Base-by-base conservation (phyloP, 2,329 filamentous ascomycete species). In the Aureobasidium namibiae region DNA sequence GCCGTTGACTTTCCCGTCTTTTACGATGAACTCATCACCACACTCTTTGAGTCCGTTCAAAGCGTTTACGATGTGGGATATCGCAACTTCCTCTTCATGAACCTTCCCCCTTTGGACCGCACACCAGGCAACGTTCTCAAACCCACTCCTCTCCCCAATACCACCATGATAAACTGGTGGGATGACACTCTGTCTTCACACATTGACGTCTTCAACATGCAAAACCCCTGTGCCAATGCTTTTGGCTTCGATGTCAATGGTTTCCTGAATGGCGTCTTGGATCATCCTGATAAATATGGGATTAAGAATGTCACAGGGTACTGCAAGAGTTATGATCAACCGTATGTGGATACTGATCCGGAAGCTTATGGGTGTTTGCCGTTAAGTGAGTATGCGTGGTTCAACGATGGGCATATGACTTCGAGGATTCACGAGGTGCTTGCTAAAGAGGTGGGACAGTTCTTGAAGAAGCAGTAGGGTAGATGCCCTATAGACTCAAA, bases 41-140 rank as follows among this genome's bases (percentile, higher is more conserved):
- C 73, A 0, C 68, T 79, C 1, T 77, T 80, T 59, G 41, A 14
- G 9, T 72, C 73, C 16, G 70, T 79, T 9, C 67, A 73, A 24
- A 69, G 68, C 0, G 66, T 81, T 5, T 75, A 75, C 56, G 53
- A 66, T 0, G 69, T 75, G 0, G 78, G 78, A 0, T 80, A 78
- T 63, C 65, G 67, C 3, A 71, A 76, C 24, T 79, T 75, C 60
- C 66, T 82, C 7, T 76, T 82, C 62, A 68, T 82, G 67, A 79
- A 80, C 44, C 69, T 82, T 1, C 79, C 80, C 1, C 79, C 80
- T 0, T 66, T 81, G 1, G 75, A 82, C 62, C 73, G 76, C 11
- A 76, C 73, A 5, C 70, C 72, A 1, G 69, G 68, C 16, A 76
- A 76, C 48, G 66, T 73, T 26, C 64, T 42, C 4, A 65, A 61